Conservation (phyloP, 768 basidiomycete species). For the Calocybe indica region DNA sequence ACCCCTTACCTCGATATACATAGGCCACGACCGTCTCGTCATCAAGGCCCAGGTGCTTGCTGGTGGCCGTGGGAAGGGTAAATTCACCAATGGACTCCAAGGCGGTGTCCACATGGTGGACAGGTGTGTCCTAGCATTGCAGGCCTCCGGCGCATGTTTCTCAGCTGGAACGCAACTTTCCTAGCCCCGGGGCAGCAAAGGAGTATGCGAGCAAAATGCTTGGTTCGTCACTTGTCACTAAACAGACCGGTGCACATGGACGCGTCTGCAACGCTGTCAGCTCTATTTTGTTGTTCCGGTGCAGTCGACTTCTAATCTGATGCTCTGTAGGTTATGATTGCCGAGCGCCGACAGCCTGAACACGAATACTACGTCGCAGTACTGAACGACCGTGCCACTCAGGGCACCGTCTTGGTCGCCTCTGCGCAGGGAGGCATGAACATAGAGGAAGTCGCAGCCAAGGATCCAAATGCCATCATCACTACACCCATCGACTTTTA, state of each 20-base stretch:
- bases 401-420: constrained; percentile 88
- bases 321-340: constrained; percentile 82
- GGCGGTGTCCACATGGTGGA: constrained; percentile 96
- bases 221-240: constrained; percentile 92
- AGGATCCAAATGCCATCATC: constrained; percentile 91
- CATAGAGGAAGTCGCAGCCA: constrained; percentile 98
- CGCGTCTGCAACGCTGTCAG: constrained; percentile 92
- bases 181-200: constrained; percentile 81
- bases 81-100: constrained; percentile 92
- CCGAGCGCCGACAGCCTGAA: constrained; percentile 85
- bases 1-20: constrained; percentile 4
- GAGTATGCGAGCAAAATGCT: constrained; percentile 91
- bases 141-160: not conserved
- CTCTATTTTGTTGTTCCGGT: not conserved
- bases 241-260: constrained; percentile 92
- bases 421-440: constrained; percentile 99
- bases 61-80: constrained; percentile 97
- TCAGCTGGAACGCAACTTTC: constrained; percentile 1
- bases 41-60: constrained; percentile 99
- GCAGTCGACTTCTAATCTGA: not conserved
- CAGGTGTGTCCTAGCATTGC: constrained; percentile 41
- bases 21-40: constrained; percentile 76
- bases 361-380: constrained; percentile 99
- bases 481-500: constrained; percentile 88
- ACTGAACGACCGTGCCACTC: constrained; percentile 86